Evolutionary conservation across 306 rosid genomes (phyloP), one percentile per base, ranked within the genome.

Genomic region (Cucumis hystrix): DNA sequence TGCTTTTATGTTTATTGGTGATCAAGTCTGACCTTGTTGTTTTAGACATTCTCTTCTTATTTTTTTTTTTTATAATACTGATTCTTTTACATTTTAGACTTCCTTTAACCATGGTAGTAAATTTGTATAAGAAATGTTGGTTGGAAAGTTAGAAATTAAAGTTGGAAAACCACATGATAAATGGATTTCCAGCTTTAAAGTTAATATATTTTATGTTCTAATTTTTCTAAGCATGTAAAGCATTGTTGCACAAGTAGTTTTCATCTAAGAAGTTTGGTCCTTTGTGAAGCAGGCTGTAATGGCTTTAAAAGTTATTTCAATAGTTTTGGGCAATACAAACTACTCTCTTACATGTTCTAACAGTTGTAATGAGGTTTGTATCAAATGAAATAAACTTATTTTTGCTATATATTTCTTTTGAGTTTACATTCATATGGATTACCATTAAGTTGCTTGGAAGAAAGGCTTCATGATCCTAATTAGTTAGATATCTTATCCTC

Each of bases 121-220:
- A 43, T 45, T 45, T 21, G 39, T 45, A 45, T 21, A 15, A 69
- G 57, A 69, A 69, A 21, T 20, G 57, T 43, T 69, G 57, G 75
- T 69, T 69, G 37, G 39, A 69, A 69, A 69, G 58, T 69, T 69
- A n/a, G 39, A 69, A 69, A 69, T n/a, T n/a, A n/a, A n/a, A n/a
- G 58, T 47, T 47, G 18, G 15, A 4, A 49, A 49, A 7, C 55
- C 13, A 3, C 37, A 37, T 66, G 51, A 28, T 21, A 41, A 68
- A 43, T 41, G 12, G 35, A 20, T 41, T 41, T 68, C 55, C 35
- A n/a, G n/a, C n/a, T n/a, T 68, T 41, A 41, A 10, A 41, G 20
- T n/a, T 43, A 20, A 20, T 41, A 11, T 41, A 67, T 40, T 52
- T 67, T 68, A 12, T 20, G 6, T 43, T 68, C 18, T 68, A 35